A percentile compares a stretch with the other conserved stretches of the same genome.
phyloP scores from a whole-genome alignment of 1,139 yeast genomes.

The Meyerozyma athensensis region DNA sequence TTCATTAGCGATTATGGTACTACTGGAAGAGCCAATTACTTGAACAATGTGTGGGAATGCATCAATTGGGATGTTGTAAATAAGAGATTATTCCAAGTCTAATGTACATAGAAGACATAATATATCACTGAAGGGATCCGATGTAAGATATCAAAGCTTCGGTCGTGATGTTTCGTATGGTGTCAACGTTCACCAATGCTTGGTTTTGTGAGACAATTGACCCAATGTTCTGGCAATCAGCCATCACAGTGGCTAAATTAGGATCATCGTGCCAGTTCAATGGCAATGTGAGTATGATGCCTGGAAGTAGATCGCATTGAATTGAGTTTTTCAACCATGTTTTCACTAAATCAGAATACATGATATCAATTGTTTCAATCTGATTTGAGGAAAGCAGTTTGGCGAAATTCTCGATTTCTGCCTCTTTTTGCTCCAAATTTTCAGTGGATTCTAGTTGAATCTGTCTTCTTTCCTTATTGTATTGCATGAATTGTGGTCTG shows the following conservation, averaged over 20 bases:
- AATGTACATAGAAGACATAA: constrained; percentile 9
- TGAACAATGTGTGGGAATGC: constrained; percentile 71
- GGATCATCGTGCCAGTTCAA: constrained; percentile 12
- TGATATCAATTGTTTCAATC: background rate
- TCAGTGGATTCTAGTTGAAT: constrained; percentile 7
- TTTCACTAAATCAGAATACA: background rate
- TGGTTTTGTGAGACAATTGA: background rate
- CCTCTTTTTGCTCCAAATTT: background rate
- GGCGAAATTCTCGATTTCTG: background rate
- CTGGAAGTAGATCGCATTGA: constrained; percentile 11
- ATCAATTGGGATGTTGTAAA: constrained; percentile 86
- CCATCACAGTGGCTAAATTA: constrained; percentile 8
- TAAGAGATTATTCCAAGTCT: constrained; percentile 47
- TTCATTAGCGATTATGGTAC: constrained; percentile 81
- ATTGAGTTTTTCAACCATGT: constrained; percentile 4
- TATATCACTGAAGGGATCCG: background rate
- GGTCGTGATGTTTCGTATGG: background rate
- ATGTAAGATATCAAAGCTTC: background rate
- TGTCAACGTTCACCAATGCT: background rate
- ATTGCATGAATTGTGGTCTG: constrained; percentile 3
- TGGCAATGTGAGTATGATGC: constrained; percentile 11
- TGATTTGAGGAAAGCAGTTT: background rate
- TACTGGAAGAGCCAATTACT: constrained; percentile 66
- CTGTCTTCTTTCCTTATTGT: constrained; percentile 6
- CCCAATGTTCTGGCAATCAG: constrained; percentile 10